Evolutionary conservation across 2,329 filamentous ascomycete species (phyloP).

Genomic region (Fusarium nisikadoi): DNA sequence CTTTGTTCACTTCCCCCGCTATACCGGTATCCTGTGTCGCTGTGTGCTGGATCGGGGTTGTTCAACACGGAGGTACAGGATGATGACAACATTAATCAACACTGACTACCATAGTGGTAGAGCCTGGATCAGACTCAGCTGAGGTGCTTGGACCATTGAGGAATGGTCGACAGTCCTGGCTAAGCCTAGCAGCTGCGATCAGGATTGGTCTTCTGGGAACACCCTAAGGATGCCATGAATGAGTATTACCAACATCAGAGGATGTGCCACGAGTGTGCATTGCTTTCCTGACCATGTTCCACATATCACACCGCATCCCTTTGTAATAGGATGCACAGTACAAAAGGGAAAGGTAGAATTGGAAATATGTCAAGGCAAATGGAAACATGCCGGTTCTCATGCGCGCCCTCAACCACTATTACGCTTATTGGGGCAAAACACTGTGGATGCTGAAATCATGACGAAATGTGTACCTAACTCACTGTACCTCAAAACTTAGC

Average conservation of each 20-base stretch:
- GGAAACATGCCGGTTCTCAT: neutral
- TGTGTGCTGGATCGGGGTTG: conserved; percentile 19
- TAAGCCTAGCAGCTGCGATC: conserved; percentile 3
- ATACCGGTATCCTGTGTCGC: conserved; percentile 2
- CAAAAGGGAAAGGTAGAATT: neutral
- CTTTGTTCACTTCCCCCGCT: conserved; percentile 14
- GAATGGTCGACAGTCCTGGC: conserved; percentile 11
- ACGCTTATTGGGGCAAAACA: neutral
- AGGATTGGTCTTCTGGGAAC: conserved; percentile 13
- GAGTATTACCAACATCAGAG: conserved; percentile 14
- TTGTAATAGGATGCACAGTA: conserved; percentile 4
- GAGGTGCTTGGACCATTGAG: conserved; percentile 38
- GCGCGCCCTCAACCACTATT: neutral
- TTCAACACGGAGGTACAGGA: conserved; percentile 11
- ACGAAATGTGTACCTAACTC: conserved; percentile 14
- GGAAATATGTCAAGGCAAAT: neutral
- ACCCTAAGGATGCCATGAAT: conserved; percentile 1
- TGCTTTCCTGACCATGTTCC: conserved; percentile 23
- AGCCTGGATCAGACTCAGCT: conserved; percentile 44
- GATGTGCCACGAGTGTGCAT: conserved; percentile 16
- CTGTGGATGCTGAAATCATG: neutral
- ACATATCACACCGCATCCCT: conserved; percentile 32
- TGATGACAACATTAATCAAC: conserved; percentile 12
- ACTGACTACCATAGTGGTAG: conserved; percentile 12
- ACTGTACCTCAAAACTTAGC: neutral